Base-by-base conservation (phyloP, 73 alveolate genomes). In the Stentor roeselii region DNA sequence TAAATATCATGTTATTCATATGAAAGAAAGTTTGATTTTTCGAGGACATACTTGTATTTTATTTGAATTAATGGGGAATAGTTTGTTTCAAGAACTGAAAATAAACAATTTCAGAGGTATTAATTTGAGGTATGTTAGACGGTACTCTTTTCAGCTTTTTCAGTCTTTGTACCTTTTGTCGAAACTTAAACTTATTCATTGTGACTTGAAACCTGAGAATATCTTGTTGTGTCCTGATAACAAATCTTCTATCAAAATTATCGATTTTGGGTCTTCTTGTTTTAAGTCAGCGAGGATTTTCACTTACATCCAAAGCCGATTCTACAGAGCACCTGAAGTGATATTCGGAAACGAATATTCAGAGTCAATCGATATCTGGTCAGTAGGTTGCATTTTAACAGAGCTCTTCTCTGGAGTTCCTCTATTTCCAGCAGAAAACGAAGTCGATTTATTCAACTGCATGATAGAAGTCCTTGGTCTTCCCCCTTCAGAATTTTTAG, bases 291-390 rank as follows among this genome's bases (percentile, higher is more conserved):
- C 89, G 78, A 59, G 86, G 42, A 84, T 92, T 21, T 94, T 92
- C 82, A 94, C 98, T 35, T 94, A 96, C 78, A 95, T 97, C 6
- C 93, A 97, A 82, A 90, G 98, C 60, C 84, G 99, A 83, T 95
- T 92, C 84, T 97, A 97, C 86, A 82, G 99, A 85, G 98, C 99
- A 4, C 99, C 99, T 32, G 99, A 97, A 86, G 94, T 97, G 3
- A 94, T 97, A 76, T 91, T 97, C 41, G 99, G 99, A 3, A 89
- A 92, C 74, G 92, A 93, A 36, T 97, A 97, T 87, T 94, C 97
- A 40, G 91, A 91, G 39, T 94, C 96, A 11, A 97, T 95, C 36
- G 99, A 97, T 92, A 95, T 97, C 94, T 97, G 99, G 99, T 90
- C 98, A 59, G 90, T 97, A 74, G 99, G 96, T 27, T 97, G 99